Evolutionary conservation across 352 stramenopile genomes (phyloP), one percentile per base, ranked within the genome.

Genomic region (Saprolegnia diclina): DNA sequence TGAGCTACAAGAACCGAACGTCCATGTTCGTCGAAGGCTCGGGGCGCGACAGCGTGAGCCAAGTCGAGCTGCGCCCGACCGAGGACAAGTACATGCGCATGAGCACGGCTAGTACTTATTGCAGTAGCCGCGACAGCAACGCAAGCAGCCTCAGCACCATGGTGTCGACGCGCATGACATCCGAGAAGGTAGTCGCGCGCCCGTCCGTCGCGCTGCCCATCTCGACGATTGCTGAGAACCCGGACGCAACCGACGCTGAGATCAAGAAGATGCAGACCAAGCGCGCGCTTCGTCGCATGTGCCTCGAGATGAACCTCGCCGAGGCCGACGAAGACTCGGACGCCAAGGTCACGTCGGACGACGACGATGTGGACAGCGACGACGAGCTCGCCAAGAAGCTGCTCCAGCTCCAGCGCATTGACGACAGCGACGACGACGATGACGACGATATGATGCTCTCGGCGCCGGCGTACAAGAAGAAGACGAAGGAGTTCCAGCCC

Each of bases 1-100:
- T 94, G 86, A 87, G 77, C 32, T 94, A 94, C 78, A 94, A 92
- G 76, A 94, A 92, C 75, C 86, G 84, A 45, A 72, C 71, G 66
- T 66, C 64, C 24, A 56, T 63, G 24, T 71, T 42, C 53, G 21
- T 61, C n/a, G 57, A 66, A 19, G 57, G 50, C 29, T 18, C 56
- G 4, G 26, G 2, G 29, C 29, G 48, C 53, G 38, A 61, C 53
- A 64, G 50, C 57, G 50, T 38, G 19, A 66, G 57, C 37, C 37
- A 54, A 14, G 18, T 66, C n/a, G 29, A 42, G n/a, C 14, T 35
- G 40, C n/a, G 19, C 24, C 29, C 5, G 42, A 19, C 57, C 38
- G 57, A 66, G 19, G 57, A 66, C 37, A 66, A 66, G 44, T 55
- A 21, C 42, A 48, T 48, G 13, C 57, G 57, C 11, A 66, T 66